Percentiles rank a stretch among this genome's conserved stretches.
Evolutionary conservation across 371 early-diverging fungal species (phyloP).

Genomic region (Mucor ambiguus): DNA sequence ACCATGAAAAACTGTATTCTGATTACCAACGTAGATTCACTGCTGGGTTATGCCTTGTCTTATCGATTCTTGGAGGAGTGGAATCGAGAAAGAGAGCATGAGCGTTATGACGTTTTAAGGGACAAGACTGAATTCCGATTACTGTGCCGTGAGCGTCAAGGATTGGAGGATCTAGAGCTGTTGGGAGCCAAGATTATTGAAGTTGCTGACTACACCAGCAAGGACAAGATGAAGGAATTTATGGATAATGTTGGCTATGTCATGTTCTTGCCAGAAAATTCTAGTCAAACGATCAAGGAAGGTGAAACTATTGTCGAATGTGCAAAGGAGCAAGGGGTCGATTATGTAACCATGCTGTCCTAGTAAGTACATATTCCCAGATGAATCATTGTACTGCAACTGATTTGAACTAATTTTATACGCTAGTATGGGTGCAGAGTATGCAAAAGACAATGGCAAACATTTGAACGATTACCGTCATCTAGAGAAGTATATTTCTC

Average conservation of each 20-base stretch:
- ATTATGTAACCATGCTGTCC: conserved; percentile 22
- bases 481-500: conserved; percentile 6
- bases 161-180: conserved; percentile 14
- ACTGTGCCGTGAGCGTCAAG: conserved; percentile 18
- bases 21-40: conserved; percentile 24
- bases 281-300: conserved; percentile 1
- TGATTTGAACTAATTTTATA: neutral
- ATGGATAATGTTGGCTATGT: conserved; percentile 14
- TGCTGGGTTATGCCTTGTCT: conserved; percentile 30
- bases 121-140: conserved; percentile 19
- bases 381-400: neutral
- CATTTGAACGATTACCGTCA: conserved; percentile 1
- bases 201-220: conserved; percentile 12
- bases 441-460: neutral
- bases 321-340: conserved; percentile 18
- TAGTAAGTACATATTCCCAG: conserved; percentile 4
- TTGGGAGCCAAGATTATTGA: conserved; percentile 27
- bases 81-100: conserved; percentile 3
- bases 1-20: conserved; percentile 12
- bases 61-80: conserved; percentile 18
- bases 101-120: neutral
- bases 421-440: conserved; percentile 15
- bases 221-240: neutral
- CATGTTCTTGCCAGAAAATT: conserved; percentile 22
- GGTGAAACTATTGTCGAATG: conserved; percentile 12